A percentile compares a stretch with the other conserved stretches of the same genome.
Evolutionary conservation across 2,329 filamentous ascomycete species (phyloP).

Genomic region (Fusarium concolor): DNA sequence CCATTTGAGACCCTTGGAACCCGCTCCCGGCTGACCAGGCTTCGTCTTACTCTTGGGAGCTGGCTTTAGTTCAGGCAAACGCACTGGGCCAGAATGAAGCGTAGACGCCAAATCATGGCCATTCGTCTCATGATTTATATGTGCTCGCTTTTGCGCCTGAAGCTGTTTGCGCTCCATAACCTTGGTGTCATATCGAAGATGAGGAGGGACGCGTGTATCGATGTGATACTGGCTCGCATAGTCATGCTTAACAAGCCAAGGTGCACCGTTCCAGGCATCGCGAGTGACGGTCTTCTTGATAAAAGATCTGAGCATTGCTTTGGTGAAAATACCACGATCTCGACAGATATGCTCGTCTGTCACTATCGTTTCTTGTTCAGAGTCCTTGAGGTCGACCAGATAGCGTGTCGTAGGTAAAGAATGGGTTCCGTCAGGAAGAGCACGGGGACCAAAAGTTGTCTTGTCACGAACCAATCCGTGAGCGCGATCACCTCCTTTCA

Average conservation of each 20-base stretch:
- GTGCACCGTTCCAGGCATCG: slow-evolving; percentile 94
- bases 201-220: slow-evolving; percentile 84
- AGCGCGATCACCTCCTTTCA: slow-evolving; percentile 75
- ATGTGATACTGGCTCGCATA: slow-evolving; percentile 88
- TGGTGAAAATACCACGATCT: slow-evolving; percentile 92
- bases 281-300: slow-evolving; percentile 94
- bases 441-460: slow-evolving; percentile 73
- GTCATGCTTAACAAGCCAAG: slow-evolving; percentile 92
- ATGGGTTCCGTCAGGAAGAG: slow-evolving; percentile 74
- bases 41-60: slow-evolving; percentile 77
- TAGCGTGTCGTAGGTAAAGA: slow-evolving; percentile 82
- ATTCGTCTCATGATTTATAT: slow-evolving; percentile 58
- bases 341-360: slow-evolving; percentile 85
- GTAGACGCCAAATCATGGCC: slow-evolving; percentile 51
- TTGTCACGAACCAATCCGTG: slow-evolving; percentile 87
- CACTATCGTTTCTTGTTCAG: slow-evolving; percentile 79
- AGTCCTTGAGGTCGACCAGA: slow-evolving; percentile 79
- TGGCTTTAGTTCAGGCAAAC: slow-evolving; percentile 79
- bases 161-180: slow-evolving; percentile 80
- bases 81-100: slow-evolving; percentile 60
- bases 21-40: slow-evolving; percentile 48
- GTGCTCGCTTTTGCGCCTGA: slow-evolving; percentile 73
- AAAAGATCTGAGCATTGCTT: slow-evolving; percentile 91
- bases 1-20: slow-evolving; percentile 59
- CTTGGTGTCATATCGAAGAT: slow-evolving; percentile 84